Evolutionary conservation across 2,329 filamentous ascomycete genomes (phyloP).

Genomic region (Calycina herbarum): DNA sequence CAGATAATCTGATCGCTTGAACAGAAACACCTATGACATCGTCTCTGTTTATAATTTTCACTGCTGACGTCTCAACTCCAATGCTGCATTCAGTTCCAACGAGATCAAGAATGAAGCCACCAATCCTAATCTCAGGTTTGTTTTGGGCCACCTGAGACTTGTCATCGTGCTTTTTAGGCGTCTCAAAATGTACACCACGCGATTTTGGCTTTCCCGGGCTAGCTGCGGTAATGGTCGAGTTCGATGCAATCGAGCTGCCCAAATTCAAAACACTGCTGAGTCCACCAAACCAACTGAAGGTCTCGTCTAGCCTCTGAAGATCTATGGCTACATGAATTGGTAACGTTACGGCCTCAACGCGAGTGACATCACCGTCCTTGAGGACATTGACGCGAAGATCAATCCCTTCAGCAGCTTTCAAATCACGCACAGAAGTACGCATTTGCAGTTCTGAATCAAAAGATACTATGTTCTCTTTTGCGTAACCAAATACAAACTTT

Average conservation of each 20-base stretch:
- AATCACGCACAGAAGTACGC: conserved; percentile 59
- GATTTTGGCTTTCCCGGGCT: conserved; percentile 44
- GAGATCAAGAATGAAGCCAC: conserved; percentile 74
- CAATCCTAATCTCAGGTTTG: conserved; percentile 76
- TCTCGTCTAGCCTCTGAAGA: conserved; percentile 79
- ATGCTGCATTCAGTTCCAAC: conserved; percentile 75
- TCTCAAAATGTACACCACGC: conserved; percentile 60
- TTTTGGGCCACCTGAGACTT: conserved; percentile 35
- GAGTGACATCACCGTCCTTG: conserved; percentile 46
- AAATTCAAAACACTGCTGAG: conserved; percentile 89
- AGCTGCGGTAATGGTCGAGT: conserved; percentile 52
- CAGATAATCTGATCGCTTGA: conserved; percentile 71
- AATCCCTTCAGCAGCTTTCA: conserved; percentile 56
- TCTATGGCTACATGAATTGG: conserved; percentile 77
- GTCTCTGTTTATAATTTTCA: conserved; percentile 77
- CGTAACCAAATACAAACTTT: conserved; percentile 63
- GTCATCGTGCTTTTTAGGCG: conserved; percentile 38
- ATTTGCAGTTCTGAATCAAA: conserved; percentile 60
- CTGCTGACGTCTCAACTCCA: conserved; percentile 71
- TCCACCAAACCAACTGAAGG: conserved; percentile 85
- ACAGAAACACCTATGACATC: conserved; percentile 72
- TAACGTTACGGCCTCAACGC: conserved; percentile 70
- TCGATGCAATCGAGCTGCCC: conserved; percentile 79
- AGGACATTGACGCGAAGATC: conserved; percentile 57
- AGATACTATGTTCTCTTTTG: conserved; percentile 61